A percentile compares a stretch with the other conserved stretches of the same genome.
These are phyloP conservation scores for Rhizopogon vesiculosus DNA, from an alignment of 768 basidiomycete species.

Conservation along the genomic window DNA sequence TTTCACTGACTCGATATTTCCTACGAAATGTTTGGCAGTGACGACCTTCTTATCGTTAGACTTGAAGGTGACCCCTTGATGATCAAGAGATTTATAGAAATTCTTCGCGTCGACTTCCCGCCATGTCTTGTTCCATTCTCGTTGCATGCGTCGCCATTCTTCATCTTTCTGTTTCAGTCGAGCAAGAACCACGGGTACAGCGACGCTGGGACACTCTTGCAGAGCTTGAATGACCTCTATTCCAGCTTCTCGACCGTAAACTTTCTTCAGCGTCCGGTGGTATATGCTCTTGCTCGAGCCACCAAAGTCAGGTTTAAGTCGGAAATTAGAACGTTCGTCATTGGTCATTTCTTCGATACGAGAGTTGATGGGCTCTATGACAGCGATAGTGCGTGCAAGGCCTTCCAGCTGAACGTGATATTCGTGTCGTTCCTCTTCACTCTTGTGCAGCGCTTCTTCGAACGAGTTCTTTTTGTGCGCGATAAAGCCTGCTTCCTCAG, in stretches of 20 bases:
- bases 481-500: slow-evolving; percentile 91
- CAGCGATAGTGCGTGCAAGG: slow-evolving; percentile 82
- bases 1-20: slow-evolving; percentile 70
- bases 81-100: slow-evolving; percentile 96
- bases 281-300: slow-evolving; percentile 84
- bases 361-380: slow-evolving; percentile 82
- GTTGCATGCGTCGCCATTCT: slow-evolving; percentile 91
- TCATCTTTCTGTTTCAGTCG: slow-evolving; percentile 93
- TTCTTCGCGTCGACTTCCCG: slow-evolving; percentile 95
- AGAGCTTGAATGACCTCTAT: slow-evolving; percentile 77
- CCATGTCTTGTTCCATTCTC: slow-evolving; percentile 98
- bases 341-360: slow-evolving; percentile 86
- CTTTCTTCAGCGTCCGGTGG: slow-evolving; percentile 88
- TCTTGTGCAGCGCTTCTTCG: slow-evolving; percentile 93
- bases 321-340: slow-evolving; percentile 80
- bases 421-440: slow-evolving; percentile 97
- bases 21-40: slow-evolving; percentile 77
- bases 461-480: slow-evolving; percentile 96
- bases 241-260: slow-evolving; percentile 82
- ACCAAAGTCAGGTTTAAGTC: slow-evolving; percentile 84
- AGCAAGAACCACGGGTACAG: slow-evolving; percentile 86
- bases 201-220: slow-evolving; percentile 86
- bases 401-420: slow-evolving; percentile 95
- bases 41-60: slow-evolving; percentile 92
- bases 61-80: slow-evolving; percentile 94